Conservation (phyloP, 108 stramenopile genomes). For the Nitzschia palea region DNA sequence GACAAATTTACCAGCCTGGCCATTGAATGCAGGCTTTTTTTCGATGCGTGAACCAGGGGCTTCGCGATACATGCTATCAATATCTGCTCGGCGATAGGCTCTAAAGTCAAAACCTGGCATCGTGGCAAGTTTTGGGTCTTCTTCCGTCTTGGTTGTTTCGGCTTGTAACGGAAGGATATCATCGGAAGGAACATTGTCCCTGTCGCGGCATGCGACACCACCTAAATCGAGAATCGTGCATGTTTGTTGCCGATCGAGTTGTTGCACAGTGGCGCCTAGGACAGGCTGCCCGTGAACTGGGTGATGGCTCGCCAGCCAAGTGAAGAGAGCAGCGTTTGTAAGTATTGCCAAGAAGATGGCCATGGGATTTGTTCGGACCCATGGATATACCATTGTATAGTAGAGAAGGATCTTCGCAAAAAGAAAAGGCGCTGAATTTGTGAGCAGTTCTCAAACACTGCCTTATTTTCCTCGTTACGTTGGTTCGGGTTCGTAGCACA, state of each 20-base stretch:
- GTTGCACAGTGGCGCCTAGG: conserved; percentile 10
- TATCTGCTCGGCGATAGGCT: conserved; percentile 46
- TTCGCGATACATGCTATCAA: conserved; percentile 44
- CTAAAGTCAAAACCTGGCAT: conserved; percentile 32
- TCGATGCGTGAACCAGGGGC: conserved; percentile 30
- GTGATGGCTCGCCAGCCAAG: background rate
- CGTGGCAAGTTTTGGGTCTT: conserved; percentile 34
- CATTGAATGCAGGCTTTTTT: conserved; percentile 32
- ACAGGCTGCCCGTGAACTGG: too few relatives aligned
- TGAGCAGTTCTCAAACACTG: background rate
- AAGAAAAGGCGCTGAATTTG: background rate
- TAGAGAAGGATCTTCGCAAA: too few relatives aligned
- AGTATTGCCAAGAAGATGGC: background rate
- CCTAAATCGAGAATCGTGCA: conserved; percentile 1
- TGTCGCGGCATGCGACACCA: background rate
- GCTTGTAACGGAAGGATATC: background rate
- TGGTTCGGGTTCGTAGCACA: conserved; percentile 7
- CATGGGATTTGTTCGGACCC: background rate
- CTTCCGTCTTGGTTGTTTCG: too few relatives aligned
- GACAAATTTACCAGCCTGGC: conserved; percentile 56
- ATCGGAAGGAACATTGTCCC: background rate
- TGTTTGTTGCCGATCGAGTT: conserved; percentile 6
- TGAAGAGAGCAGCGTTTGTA: background rate
- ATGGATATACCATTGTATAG: background rate
- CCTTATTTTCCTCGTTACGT: background rate